Conservation (phyloP, 2,329 filamentous ascomycete species). For the Pseudocercospora pini-densiflorae region DNA sequence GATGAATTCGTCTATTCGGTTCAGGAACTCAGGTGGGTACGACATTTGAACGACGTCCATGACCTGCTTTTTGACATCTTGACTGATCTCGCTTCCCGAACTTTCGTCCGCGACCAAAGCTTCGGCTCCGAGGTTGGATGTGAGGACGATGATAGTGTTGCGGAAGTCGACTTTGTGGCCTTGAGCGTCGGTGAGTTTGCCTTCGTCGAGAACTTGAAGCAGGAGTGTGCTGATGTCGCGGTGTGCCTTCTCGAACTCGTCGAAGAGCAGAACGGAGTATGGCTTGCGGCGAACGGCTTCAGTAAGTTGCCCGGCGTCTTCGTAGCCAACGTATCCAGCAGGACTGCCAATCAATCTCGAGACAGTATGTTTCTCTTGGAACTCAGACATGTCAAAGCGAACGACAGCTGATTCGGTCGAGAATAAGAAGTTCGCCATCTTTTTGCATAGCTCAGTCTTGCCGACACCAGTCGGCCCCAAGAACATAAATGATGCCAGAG, state of each 20-base stretch:
- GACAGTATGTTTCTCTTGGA: slow-evolving; percentile 95
- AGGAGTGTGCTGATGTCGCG: slow-evolving; percentile 91
- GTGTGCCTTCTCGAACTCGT: slow-evolving; percentile 98
- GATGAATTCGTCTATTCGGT: slow-evolving; percentile 96
- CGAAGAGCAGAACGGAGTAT: slow-evolving; percentile 91
- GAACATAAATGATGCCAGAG: slow-evolving; percentile 96
- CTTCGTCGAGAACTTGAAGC: slow-evolving; percentile 93
- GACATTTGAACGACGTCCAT: slow-evolving; percentile 80
- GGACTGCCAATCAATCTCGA: slow-evolving; percentile 77
- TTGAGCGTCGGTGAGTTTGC: slow-evolving; percentile 92
- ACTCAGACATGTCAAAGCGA: slow-evolving; percentile 97
- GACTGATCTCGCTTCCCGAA: slow-evolving; percentile 59
- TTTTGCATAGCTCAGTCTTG: slow-evolving; percentile 97
- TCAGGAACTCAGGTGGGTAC: slow-evolving; percentile 92
- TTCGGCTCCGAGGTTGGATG: slow-evolving; percentile 91
- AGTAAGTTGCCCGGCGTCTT: slow-evolving; percentile 93
- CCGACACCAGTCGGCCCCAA: slow-evolving; percentile 94
- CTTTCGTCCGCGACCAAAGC: slow-evolving; percentile 70
- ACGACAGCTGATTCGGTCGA: slow-evolving; percentile 89
- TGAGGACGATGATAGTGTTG: slow-evolving; percentile 95
- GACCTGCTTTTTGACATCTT: slow-evolving; percentile 75
- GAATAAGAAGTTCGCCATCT: slow-evolving; percentile 90
- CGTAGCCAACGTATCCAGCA: slow-evolving; percentile 94
- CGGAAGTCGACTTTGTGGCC: slow-evolving; percentile 96
- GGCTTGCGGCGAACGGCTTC: slow-evolving; percentile 94